These are phyloP conservation scores for Arachis monticola DNA, from an alignment of 331 rosid genomes.

Conservation along the genomic window DNA sequence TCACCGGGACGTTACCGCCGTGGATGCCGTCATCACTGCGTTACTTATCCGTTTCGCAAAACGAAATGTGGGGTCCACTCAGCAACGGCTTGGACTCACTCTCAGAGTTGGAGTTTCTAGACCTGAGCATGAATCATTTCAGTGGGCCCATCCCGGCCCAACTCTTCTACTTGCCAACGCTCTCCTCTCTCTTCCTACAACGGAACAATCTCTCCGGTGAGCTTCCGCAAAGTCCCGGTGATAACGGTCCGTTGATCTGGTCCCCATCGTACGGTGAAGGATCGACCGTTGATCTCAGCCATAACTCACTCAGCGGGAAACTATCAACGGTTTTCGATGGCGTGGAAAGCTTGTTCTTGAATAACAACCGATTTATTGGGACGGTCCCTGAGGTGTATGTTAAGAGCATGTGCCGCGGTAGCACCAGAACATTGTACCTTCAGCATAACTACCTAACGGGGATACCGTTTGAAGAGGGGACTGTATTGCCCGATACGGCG, in stretches of 20 bases:
- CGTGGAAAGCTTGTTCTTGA: conserved; percentile 69
- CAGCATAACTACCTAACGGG: conserved; percentile 70
- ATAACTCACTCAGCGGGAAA: conserved; percentile 58
- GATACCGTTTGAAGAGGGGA: conserved; percentile 38
- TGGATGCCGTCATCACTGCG: conserved; percentile 65
- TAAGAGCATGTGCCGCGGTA: conserved; percentile 60
- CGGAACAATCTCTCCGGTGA: conserved; percentile 75
- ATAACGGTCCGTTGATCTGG: neutral
- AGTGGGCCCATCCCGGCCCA: conserved; percentile 69
- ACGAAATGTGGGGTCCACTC: conserved; percentile 65
- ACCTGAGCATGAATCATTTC: conserved; percentile 63
- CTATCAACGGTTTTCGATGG: conserved; percentile 52
- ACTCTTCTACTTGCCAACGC: conserved; percentile 52
- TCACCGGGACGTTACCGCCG: conserved; percentile 56
- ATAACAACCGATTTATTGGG: conserved; percentile 67
- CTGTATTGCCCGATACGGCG: conserved; percentile 64
- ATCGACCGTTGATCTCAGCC: conserved; percentile 72
- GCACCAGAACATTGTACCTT: conserved; percentile 66
- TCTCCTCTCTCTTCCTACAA: conserved; percentile 60
- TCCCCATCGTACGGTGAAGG: conserved; percentile 54
- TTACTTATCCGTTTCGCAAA: conserved; percentile 62
- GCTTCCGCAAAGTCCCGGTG: conserved; percentile 33
- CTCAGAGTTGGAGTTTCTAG: conserved; percentile 59
- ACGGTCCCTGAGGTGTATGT: conserved; percentile 64
- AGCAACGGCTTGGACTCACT: conserved; percentile 55